Conservation (phyloP, 805 yeast species). For the Ogataea paradorogensis region DNA sequence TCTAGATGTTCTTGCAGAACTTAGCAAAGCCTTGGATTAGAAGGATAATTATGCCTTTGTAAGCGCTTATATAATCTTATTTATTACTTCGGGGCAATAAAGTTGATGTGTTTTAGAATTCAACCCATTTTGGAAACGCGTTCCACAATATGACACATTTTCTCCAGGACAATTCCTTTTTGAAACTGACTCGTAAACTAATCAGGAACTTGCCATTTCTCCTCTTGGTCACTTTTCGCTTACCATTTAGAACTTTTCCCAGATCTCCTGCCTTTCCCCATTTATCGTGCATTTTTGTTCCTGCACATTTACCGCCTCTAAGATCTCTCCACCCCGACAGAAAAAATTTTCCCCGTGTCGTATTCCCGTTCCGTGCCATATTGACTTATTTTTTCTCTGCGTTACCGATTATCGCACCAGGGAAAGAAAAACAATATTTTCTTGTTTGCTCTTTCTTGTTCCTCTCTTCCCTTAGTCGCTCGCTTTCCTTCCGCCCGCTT, state of each 20-base stretch:
- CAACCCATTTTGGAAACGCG: not conserved
- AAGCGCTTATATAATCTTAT: not conserved
- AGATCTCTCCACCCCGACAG: conserved; percentile 1
- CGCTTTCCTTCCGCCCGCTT: conserved; percentile 5
- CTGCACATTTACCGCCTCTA: not conserved
- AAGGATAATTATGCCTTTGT: not conserved
- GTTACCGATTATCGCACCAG: not conserved
- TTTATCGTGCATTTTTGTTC: not conserved
- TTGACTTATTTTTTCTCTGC: conserved; percentile 1
- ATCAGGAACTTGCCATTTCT: not conserved
- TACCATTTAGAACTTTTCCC: not conserved
- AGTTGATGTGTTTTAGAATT: not conserved
- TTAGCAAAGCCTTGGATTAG: conserved; percentile 18
- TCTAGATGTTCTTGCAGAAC: conserved; percentile 22
- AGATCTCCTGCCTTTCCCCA: not conserved
- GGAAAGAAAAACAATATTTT: conserved; percentile 6
- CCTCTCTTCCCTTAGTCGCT: conserved; percentile 1
- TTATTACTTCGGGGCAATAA: not conserved
- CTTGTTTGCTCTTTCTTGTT: not conserved
- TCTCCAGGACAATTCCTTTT: not conserved
- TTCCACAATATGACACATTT: not conserved
- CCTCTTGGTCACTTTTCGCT: not conserved
- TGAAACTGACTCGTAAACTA: not conserved
- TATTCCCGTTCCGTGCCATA: not conserved
- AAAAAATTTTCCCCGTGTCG: conserved; percentile 1